Evolutionary conservation across 805 yeast genomes (phyloP).

Genomic region (Pichia sporocuriosa): DNA sequence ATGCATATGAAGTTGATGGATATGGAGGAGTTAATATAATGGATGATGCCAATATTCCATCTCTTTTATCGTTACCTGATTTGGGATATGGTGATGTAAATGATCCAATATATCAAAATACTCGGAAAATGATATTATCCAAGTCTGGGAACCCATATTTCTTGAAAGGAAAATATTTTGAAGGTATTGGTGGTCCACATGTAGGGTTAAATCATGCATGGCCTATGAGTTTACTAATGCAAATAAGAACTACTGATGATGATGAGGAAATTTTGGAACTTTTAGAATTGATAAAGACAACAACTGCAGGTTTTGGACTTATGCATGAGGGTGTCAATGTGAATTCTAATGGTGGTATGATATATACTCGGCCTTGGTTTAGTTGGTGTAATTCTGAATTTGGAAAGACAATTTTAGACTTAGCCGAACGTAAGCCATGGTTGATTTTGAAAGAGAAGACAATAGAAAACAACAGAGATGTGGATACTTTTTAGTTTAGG

Average conservation of each 20-base stretch:
- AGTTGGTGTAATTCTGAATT: conserved; percentile 93
- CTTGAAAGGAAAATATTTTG: conserved; percentile 52
- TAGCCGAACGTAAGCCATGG: conserved; percentile 68
- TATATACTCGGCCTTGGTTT: conserved; percentile 80
- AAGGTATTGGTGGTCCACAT: conserved; percentile 90
- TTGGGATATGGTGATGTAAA: conserved; percentile 50
- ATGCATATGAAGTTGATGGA: conserved; percentile 87
- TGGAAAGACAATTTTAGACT: conserved; percentile 75
- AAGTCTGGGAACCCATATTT: conserved; percentile 74
- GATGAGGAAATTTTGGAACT: conserved; percentile 57
- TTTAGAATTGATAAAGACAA: conserved; percentile 44
- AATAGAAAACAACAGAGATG: conserved; percentile 2
- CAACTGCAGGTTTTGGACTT: conserved; percentile 70
- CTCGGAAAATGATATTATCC: conserved; percentile 67
- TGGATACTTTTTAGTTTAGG: too few species aligned
- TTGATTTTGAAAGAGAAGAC: conserved; percentile 49
- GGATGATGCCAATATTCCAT: conserved; percentile 92
- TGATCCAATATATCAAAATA: conserved; percentile 65
- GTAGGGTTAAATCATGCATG: conserved; percentile 75
- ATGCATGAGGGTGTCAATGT: conserved; percentile 82
- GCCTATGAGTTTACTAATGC: conserved; percentile 82
- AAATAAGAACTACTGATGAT: conserved; percentile 66
- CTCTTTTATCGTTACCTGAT: conserved; percentile 73
- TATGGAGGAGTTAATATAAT: conserved; percentile 65
- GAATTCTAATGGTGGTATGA: conserved; percentile 38